Base-by-base conservation (phyloP, 2,329 filamentous ascomycete species). In the Fusarium sp. region DNA sequence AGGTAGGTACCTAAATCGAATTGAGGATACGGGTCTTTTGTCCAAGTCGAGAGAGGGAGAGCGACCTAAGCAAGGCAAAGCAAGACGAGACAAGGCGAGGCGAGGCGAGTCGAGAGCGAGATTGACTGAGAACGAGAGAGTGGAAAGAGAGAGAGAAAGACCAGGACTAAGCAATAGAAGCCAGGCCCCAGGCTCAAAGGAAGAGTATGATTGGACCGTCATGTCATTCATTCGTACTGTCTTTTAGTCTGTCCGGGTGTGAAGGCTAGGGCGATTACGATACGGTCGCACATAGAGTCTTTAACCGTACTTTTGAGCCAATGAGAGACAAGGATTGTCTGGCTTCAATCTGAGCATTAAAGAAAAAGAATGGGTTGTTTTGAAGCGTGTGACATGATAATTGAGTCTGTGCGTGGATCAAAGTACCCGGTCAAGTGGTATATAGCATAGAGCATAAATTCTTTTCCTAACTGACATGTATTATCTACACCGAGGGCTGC, bases 181-280 rank as follows among this genome's bases (percentile, higher is more conserved):
- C 62, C 59, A 65, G 61, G 54, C 62, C 66, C 66, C 43, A 45
- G 66, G 47, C 34, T 48, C 40, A 4, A 53, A 47, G 20, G 29
- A 30, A 24, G 8, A 38, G 27, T 27, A 44, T 71, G 60, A 75
- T 74, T 75, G 82, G 70, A 60, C 30, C 38, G 38, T 47, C n/a
- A 30, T 12, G 22, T 44, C 15, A n/a, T 51, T 46, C 41, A 38
- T 65, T 69, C 68, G 52, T 69, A 62, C 68, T 71, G 65, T 71
- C 49, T 67, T 64, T 70, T 64, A 62, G 67, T 55, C 30, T 24
- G 49, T 34, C 45, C 44, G 48, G 61, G 57, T 55, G 11, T 34
- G 38, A 56, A 46, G 43, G 34, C 51, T 58, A 58, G 40, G 60
- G 60, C 48, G 43, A 61, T 54, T 49, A 48, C n/a, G 25, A 15